Evolutionary conservation across 2,329 filamentous ascomycete genomes (phyloP), one percentile per base, ranked within the genome.

Genomic region (Penicillium sp.): DNA sequence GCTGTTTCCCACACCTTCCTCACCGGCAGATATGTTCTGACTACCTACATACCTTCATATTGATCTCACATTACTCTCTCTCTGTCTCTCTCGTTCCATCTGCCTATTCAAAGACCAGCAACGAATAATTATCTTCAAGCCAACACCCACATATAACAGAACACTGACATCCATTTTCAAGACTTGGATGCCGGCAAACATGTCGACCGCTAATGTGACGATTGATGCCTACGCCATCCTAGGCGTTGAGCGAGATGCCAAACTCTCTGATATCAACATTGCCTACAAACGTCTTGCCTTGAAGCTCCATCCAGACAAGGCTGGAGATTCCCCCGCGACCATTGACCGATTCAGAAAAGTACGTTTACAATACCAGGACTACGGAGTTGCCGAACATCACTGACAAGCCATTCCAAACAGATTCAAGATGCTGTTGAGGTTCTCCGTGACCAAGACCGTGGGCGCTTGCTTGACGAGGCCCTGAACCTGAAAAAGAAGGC

Each of bases 231-330:
- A 75, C 43, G 56, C 63, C 7, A 56, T 67, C 33, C 63, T 75
- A 9, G 68, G 66, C 2, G 62, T 74, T n/a, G 10, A 59, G 4
- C 54, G 37, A 9, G 25, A 70, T 41, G 67, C 71, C n/a, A 62
- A 62, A 2, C 31, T 65, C 38, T 67, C 69, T 35, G 71, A 73
- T 7, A 74, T 75, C 56, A 73, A 72, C 50, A 61, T 60, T 29
- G 68, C 72, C 3, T 76, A 73, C 61, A 74, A 71, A 38, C 65
- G 54, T 40, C 67, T 75, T n/a, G 71, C 71, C 8, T 57, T 76
- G 27, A 70, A 69, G 46, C 58, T 67, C 50, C 72, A 75, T 46
- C 73, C 73, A 2, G 73, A 75, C 61, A 75, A 75, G 56, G 54
- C 61, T 40, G 64, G 62, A 21, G 51, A 55, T 5, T 55, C 57